These are phyloP conservation scores for Ophiostoma himal-ulmi DNA, from an alignment of 2,329 filamentous ascomycete genomes.

Conservation along the genomic window DNA sequence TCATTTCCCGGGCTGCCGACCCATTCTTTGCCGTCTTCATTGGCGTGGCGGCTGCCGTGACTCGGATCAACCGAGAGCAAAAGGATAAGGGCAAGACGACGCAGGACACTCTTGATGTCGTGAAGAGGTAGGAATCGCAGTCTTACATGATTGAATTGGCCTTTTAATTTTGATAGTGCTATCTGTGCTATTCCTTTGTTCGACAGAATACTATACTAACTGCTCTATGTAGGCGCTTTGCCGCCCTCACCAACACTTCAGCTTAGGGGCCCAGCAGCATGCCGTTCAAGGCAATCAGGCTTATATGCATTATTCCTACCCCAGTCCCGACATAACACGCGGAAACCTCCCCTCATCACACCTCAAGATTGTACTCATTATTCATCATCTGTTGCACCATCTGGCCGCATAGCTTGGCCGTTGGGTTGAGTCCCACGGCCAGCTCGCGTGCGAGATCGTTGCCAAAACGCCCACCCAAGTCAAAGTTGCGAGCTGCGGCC, in stretches of 20 bases:
- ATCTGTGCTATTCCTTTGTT: neutral
- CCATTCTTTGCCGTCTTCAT: constrained; percentile 55
- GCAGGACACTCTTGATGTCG: constrained; percentile 44
- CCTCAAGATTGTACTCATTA: constrained; percentile 54
- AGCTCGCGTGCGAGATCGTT: constrained; percentile 60
- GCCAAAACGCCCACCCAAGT: constrained; percentile 58
- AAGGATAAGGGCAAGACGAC: constrained; percentile 52
- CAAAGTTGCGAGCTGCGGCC: constrained; percentile 57
- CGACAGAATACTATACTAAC: no score
- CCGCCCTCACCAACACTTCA: neutral
- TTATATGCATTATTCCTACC: no score
- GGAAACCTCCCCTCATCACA: neutral
- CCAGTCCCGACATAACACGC: neutral
- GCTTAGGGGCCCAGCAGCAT: neutral
- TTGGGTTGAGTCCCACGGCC: constrained; percentile 61
- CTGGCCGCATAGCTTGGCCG: constrained; percentile 62
- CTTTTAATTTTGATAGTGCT: no score
- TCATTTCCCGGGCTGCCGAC: constrained; percentile 54
- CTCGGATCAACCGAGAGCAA: constrained; percentile 55
- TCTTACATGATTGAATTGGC: neutral
- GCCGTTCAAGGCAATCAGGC: neutral
- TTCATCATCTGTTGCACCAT: constrained; percentile 65
- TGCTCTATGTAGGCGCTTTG: neutral
- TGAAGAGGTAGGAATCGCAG: constrained; percentile 39
- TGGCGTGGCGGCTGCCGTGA: constrained; percentile 49